Percentiles rank a stretch among this genome's conserved stretches.
phyloP scores from a whole-genome alignment of 352 stramenopile species.

The Phytophthora ramorum region DNA sequence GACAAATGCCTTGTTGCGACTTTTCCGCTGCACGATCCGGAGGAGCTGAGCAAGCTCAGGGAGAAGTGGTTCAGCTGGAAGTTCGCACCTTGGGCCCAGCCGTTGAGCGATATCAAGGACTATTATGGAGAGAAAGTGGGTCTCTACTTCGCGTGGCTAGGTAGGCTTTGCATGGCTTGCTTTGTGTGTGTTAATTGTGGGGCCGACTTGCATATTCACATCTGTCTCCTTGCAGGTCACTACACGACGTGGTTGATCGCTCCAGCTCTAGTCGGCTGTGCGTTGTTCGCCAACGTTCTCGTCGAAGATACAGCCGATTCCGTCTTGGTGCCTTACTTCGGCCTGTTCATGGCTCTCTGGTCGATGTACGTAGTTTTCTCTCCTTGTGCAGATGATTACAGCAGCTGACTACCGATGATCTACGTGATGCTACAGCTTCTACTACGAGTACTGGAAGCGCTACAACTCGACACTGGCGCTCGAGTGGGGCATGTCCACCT shows the following conservation, averaged over 20 bases:
- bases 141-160: slow-evolving; percentile 98
- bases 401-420: background rate
- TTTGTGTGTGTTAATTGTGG: background rate
- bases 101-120: slow-evolving; percentile 71
- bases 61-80: slow-evolving; percentile 74
- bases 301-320: slow-evolving; percentile 64
- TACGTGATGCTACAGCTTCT: slow-evolving; percentile 45
- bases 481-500: slow-evolving; percentile 79
- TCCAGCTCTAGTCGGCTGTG: slow-evolving; percentile 87
- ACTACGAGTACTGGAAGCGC: slow-evolving; percentile 88
- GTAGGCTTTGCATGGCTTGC: slow-evolving; percentile 33
- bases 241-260: slow-evolving; percentile 95
- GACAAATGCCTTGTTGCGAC: slow-evolving; percentile 65
- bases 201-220: background rate
- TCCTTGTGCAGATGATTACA: background rate
- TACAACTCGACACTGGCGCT: slow-evolving; percentile 74
- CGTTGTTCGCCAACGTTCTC: slow-evolving; percentile 90
- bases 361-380: slow-evolving; percentile 45
- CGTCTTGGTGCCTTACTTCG: slow-evolving; percentile 71
- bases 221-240: slow-evolving; percentile 57
- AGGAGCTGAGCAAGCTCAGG: slow-evolving; percentile 56
- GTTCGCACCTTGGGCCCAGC: slow-evolving; percentile 66
- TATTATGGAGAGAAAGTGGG: slow-evolving; percentile 93
- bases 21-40: slow-evolving; percentile 65
- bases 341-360: slow-evolving; percentile 87